Base-by-base conservation (phyloP, 176 grass and related monocot species). In the Saccharum spontaneum region DNA sequence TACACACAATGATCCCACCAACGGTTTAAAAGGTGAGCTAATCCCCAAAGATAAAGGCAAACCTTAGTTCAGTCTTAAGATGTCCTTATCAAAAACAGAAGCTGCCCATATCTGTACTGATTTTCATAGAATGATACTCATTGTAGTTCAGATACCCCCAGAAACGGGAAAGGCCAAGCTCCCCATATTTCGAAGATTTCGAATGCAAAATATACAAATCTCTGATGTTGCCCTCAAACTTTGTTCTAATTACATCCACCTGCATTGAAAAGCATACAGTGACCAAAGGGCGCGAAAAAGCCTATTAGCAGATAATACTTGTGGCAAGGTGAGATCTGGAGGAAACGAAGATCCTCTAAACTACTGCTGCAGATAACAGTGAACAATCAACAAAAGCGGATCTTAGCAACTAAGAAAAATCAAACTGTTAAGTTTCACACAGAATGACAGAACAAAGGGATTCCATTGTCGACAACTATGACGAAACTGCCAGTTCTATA, bases 111-210 rank as follows among this genome's bases (percentile, higher is more conserved):
- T 86, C 76, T 77, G 73, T 86, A 63, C 28, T 86, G 57, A 84
- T 69, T 78, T 65, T 71, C 59, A 15, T 78, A 48, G 86, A 94
- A 87, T 92, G 91, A 59, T 92, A 90, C 28, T 94, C 91, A 54
- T 98, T 98, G 89, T 95, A 98, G 88, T 98, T 95, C 45, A 98
- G 85, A 92, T 89, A 87, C 9, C 84, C 83, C 96, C 96, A 98
- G 74, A 98, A 95, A 80, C 74, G 87, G 79, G 87, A 94, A 83
- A 95, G 86, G 36, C 91, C 90, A 69, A 94, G 66, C 64, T 98
- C 93, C 50, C 52, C 87, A 89, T 94, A 89, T 79, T 94, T 95
- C 8, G 93, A 87, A 64, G 91, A 95, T 59, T 92, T 95, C 0
- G 62, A 76, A 80, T 94, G 91, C 84, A 98, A 84, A 54, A 87